These are phyloP conservation scores for Trametes polyzona DNA, from an alignment of 1,284 basidiomycete species.

Conservation along the genomic window DNA sequence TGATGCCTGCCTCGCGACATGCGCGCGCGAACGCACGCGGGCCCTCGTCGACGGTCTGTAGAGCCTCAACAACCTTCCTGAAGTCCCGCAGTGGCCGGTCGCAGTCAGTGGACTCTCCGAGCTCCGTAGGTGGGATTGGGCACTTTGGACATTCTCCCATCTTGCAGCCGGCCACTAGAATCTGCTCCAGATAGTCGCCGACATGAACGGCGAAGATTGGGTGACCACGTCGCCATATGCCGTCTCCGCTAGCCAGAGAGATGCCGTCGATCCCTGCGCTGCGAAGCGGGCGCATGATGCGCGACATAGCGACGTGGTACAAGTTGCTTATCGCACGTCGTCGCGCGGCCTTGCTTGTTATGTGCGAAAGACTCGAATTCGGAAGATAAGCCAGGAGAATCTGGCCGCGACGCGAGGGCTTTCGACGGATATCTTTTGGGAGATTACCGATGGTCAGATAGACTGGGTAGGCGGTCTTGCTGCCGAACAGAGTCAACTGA, in stretches of 20 bases:
- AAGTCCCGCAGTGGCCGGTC: background rate
- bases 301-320: constrained; percentile 44
- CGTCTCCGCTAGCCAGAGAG: constrained; percentile 39
- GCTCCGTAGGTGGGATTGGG: background rate
- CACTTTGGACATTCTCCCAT: constrained; percentile 28
- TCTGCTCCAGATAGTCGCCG: constrained; percentile 48
- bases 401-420: constrained; percentile 32
- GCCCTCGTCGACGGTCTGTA: background rate
- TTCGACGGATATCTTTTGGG: constrained; percentile 40
- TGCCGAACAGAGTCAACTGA: constrained; percentile 37
- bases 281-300: constrained; percentile 30
- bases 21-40: constrained; percentile 37
- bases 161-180: constrained; percentile 25
- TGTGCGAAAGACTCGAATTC: background rate
- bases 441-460: constrained; percentile 47
- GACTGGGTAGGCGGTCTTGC: constrained; percentile 43
- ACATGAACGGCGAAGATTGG: constrained; percentile 45
- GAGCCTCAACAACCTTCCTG: background rate
- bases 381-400: constrained; percentile 45
- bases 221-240: constrained; percentile 32
- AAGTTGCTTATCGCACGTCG: constrained; percentile 26
- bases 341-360: background rate
- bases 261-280: constrained; percentile 39
- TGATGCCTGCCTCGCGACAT: background rate
- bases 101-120: background rate